These are phyloP conservation scores for Adenanthera pavonina DNA, from an alignment of 306 rosid genomes.

Conservation along the genomic window DNA sequence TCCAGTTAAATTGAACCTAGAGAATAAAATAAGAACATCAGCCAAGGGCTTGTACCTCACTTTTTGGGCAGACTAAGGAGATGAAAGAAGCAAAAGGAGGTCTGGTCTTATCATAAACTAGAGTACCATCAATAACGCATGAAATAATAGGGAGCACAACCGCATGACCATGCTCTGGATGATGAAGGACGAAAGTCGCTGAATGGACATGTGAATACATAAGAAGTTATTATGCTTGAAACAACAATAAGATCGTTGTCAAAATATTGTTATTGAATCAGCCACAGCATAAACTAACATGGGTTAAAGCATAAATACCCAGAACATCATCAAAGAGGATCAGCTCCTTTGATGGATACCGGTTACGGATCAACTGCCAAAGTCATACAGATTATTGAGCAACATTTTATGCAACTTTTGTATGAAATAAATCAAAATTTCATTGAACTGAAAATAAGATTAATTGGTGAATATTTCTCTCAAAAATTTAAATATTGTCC, in stretches of 20 bases:
- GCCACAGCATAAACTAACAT: slow-evolving; percentile 44
- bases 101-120: slow-evolving; percentile 73
- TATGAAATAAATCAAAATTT: slow-evolving; percentile 2
- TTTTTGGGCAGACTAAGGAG: slow-evolving; percentile 85
- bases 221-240: slow-evolving; percentile 45
- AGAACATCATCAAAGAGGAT: slow-evolving; percentile 93
- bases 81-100: slow-evolving; percentile 96
- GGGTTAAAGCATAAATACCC: slow-evolving; percentile 68
- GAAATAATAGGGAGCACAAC: slow-evolving; percentile 97
- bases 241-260: slow-evolving; percentile 25
- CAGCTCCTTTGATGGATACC: slow-evolving; percentile 76
- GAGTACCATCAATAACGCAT: slow-evolving; percentile 82
- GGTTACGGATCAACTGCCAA: slow-evolving; percentile 88
- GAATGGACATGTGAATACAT: slow-evolving; percentile 38
- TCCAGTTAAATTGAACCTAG: slow-evolving; percentile 7
- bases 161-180: slow-evolving; percentile 99
- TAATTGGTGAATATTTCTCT: slow-evolving; percentile 28
- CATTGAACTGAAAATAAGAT: slow-evolving; percentile 8
- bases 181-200: slow-evolving; percentile 97
- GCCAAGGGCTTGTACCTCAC: slow-evolving; percentile 63
- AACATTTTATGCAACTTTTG: slow-evolving; percentile 26
- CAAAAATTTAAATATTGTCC: not conserved
- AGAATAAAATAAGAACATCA: slow-evolving; percentile 34
- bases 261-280: slow-evolving; percentile 33
- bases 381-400: slow-evolving; percentile 38